A percentile compares a stretch with the other conserved stretches of the same genome.
Evolutionary conservation across 177 flowering plant genomes (phyloP).

Genomic region (Vitis hybrid): DNA sequence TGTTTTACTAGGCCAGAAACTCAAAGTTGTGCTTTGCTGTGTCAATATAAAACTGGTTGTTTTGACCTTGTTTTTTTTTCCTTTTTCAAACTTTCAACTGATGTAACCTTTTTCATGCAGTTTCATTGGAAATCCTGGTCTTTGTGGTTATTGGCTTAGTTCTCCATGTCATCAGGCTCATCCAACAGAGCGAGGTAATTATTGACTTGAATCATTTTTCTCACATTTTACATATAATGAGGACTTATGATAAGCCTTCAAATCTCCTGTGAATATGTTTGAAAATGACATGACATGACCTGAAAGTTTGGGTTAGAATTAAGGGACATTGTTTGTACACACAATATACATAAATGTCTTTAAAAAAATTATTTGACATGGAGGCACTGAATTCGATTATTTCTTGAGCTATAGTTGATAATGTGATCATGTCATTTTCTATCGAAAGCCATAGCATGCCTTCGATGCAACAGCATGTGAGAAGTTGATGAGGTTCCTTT

Average conservation of each 20-base stretch:
- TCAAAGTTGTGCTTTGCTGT: background rate
- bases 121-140: slow-evolving; percentile 79
- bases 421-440: background rate
- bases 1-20: background rate
- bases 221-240: background rate
- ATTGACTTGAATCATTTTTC: background rate
- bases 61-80: background rate
- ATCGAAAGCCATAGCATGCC: background rate
- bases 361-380: background rate
- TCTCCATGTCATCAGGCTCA: slow-evolving; percentile 61
- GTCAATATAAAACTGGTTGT: background rate
- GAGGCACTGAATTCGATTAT: background rate
- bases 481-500: background rate
- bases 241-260: background rate
- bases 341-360: background rate
- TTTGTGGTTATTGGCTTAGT: slow-evolving; percentile 81
- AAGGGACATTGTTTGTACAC: background rate
- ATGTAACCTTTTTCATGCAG: slow-evolving; percentile 34
- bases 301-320: too few relatives aligned
- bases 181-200: slow-evolving; percentile 52
- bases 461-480: too few relatives aligned
- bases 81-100: background rate
- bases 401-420: background rate
- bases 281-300: too few relatives aligned
- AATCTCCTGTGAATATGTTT: background rate